Percentiles rank a stretch among this genome's conserved stretches.
phyloP scores from a whole-genome alignment of 2,329 filamentous ascomycete species.

The Aspergillus ochraceoroseus region DNA sequence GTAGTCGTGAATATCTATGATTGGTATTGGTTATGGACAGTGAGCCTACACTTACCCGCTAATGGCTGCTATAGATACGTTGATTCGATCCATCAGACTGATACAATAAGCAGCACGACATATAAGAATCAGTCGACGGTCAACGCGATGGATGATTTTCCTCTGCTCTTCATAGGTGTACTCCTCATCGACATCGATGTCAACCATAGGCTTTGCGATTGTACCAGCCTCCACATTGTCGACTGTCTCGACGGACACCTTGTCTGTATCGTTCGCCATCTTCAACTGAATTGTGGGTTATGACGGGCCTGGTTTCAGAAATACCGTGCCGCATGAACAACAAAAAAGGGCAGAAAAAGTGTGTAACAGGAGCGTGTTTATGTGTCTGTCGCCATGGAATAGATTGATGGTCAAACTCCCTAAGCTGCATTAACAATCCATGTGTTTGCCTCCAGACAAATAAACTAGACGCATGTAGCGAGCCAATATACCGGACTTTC shows the following conservation, averaged over 20 bases:
- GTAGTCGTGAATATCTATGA: background rate
- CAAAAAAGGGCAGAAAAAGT: background rate
- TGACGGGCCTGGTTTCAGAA: too few species aligned
- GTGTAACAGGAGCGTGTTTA: background rate
- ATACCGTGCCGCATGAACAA: too few species aligned
- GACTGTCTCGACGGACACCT: conserved; percentile 14
- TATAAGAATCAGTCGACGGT: conserved; percentile 58
- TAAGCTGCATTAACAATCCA: too few species aligned
- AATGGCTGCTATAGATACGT: conserved; percentile 63
- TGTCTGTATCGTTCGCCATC: conserved; percentile 11
- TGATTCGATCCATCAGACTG: conserved; percentile 73
- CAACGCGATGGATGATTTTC: conserved; percentile 64
- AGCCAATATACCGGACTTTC: too few species aligned
- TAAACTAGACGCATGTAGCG: background rate
- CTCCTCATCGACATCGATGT: conserved; percentile 21
- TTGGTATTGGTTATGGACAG: background rate
- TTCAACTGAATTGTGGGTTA: background rate
- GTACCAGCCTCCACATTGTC: conserved; percentile 4
- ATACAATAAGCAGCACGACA: conserved; percentile 66
- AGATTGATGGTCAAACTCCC: background rate
- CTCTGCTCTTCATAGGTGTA: conserved; percentile 61
- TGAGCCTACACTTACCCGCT: conserved; percentile 50
- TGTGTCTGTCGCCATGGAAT: background rate
- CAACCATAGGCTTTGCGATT: conserved; percentile 1
- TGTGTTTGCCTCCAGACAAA: too few species aligned